Evolutionary conservation across 139 green algal genomes (phyloP), one percentile per base, ranked within the genome.

Genomic region (Chlamydomonas schloesseri): DNA sequence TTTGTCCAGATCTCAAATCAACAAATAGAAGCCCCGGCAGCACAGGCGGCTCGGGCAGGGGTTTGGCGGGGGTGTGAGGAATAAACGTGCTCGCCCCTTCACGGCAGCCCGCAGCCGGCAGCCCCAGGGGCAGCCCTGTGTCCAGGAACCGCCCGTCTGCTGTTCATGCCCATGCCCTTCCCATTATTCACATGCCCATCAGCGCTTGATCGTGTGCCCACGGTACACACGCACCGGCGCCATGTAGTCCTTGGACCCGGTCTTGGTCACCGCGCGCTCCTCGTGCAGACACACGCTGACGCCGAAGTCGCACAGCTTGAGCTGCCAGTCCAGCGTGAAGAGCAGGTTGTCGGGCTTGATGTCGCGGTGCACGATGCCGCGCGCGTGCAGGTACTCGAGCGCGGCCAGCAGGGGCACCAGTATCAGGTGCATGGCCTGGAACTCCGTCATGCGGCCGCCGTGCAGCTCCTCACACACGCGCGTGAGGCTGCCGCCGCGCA

Each of bases 251-350:
- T 90, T 81, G 21, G 91, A 93, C 24, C 91, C 91, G 20, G 89
- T 87, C 13, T 89, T 72, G 1, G 91, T 94, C 3, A 93, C 91
- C 23, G 91, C 87, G 21, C 89, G 62, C 70, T 94, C 91, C 60
- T 89, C 81, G 23, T 71, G 65, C 46, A 90, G 70, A 74, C 88
- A 88, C n/a, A 94, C 91, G 34, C 87, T 84, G 28, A 94, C 83
- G 17, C 91, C 91, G 76, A 94, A 94, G 80, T 95, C 92, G 62
- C 81, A 82, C 29, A 92, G 58, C 81, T 92, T 90, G 17, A 92
- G 85, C 69, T 67, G 62, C 81, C 85, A 82, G 37, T 91, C 57
- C 46, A 57, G 37, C 24, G 64, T 72, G 37, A 83, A 75, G 28
- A 88, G 73, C 53, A 88, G n/a, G 65, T 83, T 88, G n/a, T 83